phyloP scores from a whole-genome alignment of 768 basidiomycete genomes.

The Amanita thiersii region DNA sequence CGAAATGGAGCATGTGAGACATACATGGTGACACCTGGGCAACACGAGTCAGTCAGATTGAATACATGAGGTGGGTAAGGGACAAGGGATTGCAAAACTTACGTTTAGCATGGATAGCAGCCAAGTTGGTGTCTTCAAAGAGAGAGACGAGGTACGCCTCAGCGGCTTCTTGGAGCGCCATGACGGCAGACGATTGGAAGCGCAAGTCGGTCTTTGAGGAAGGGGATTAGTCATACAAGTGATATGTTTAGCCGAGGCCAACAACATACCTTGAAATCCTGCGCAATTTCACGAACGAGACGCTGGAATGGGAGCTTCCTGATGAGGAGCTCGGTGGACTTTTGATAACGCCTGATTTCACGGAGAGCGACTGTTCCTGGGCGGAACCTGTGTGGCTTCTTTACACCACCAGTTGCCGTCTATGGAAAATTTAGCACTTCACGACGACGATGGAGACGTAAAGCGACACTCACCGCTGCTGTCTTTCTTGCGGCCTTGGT shows the following conservation, averaged over 20 bases:
- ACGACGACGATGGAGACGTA: conserved; percentile 16
- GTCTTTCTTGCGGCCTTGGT: conserved; percentile 95
- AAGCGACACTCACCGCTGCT: conserved; percentile 46
- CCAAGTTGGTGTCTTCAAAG: conserved; percentile 88
- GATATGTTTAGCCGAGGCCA: conserved; percentile 3
- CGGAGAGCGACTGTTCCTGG: conserved; percentile 93
- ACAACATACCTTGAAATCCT: conserved; percentile 79
- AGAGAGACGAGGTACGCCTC: conserved; percentile 85
- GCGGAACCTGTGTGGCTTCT: conserved; percentile 99
- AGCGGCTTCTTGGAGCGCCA: conserved; percentile 89
- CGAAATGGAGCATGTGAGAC: conserved; percentile 15
- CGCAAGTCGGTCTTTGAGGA: conserved; percentile 69
- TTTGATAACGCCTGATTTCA: too few species aligned
- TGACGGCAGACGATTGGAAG: conserved; percentile 94
- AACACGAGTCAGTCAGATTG: not conserved
- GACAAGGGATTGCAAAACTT: conserved; percentile 13
- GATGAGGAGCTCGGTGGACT: conserved; percentile 98
- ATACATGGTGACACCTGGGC: conserved; percentile 48
- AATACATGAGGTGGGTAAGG: not conserved
- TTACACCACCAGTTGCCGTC: conserved; percentile 92
- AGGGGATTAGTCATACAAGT: conserved; percentile 10
- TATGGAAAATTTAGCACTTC: conserved; percentile 16
- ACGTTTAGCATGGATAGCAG: conserved; percentile 86
- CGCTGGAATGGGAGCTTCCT: conserved; percentile 99
- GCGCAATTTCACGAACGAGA: conserved; percentile 94